These are phyloP conservation scores for Salix suchowensis DNA, from an alignment of 345 rosid genomes.

Conservation along the genomic window DNA sequence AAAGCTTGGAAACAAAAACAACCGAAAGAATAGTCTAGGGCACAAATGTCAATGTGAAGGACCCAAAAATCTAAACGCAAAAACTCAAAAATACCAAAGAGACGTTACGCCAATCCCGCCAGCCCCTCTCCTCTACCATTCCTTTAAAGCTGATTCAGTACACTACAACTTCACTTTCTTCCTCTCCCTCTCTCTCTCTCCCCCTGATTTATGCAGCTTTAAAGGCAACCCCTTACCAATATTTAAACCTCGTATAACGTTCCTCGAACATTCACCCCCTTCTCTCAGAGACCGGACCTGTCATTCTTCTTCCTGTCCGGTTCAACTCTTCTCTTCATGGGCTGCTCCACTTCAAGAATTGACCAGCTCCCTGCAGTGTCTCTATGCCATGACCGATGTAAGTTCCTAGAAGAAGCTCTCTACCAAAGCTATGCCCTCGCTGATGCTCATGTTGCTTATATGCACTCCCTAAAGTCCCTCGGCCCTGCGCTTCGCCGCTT, in stretches of 20 bases:
- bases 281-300: not conserved
- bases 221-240: not conserved
- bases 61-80: not conserved
- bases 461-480: constrained; percentile 40
- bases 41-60: not conserved
- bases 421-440: constrained; percentile 49
- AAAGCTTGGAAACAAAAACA: too few species aligned
- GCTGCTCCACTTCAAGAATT: constrained; percentile 51
- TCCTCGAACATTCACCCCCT: not conserved
- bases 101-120: constrained; percentile 29
- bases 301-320: too few species aligned
- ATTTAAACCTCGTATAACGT: not conserved
- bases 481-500: constrained; percentile 44
- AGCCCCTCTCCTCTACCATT: not conserved
- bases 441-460: constrained; percentile 50
- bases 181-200: not conserved
- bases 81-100: constrained; percentile 12
- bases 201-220: not conserved
- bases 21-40: not conserved
- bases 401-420: constrained; percentile 50
- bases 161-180: not conserved
- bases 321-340: constrained; percentile 21
- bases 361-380: constrained; percentile 54
- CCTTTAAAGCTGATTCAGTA: not conserved
- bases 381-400: constrained; percentile 60